These are phyloP conservation scores for Mrakia frigida DNA, from an alignment of 768 basidiomycete species.

Conservation along the genomic window DNA sequence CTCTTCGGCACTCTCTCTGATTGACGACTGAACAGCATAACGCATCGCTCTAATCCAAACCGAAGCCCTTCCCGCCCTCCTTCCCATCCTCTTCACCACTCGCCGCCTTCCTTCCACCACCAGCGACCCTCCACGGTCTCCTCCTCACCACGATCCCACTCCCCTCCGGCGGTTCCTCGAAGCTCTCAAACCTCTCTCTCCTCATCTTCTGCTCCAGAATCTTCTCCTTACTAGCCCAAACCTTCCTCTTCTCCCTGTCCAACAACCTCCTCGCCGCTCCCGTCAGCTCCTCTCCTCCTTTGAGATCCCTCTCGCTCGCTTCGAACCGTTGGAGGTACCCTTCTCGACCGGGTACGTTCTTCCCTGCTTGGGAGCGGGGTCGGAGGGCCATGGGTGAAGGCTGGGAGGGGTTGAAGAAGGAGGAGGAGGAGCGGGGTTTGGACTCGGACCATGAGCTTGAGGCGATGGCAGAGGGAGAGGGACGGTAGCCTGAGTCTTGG, in stretches of 20 bases:
- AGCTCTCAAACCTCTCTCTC: not conserved
- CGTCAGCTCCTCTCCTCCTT: not conserved
- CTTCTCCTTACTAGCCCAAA: not conserved
- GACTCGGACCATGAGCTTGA: not conserved
- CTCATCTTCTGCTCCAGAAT: not conserved
- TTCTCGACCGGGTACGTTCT: not conserved
- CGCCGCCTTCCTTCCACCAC: no score
- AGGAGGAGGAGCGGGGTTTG: not conserved
- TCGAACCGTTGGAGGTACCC: not conserved
- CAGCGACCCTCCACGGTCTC: no score
- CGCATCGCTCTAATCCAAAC: no score
- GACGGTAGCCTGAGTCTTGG: not conserved
- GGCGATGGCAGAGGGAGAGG: not conserved
- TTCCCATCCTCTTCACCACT: no score
- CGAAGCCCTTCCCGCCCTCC: no score
- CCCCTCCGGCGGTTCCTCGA: no score
- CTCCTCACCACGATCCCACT: no score
- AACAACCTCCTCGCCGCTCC: constrained; percentile 5
- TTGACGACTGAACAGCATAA: no score
- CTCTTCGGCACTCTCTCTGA: no score
- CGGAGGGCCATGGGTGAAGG: not conserved
- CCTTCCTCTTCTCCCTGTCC: constrained; percentile 6
- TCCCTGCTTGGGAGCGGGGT: not conserved
- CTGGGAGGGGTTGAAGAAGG: not conserved
- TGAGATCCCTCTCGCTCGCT: not conserved